Conservation (phyloP, 768 basidiomycete genomes). For the Coprinellus aureogranulatus region DNA sequence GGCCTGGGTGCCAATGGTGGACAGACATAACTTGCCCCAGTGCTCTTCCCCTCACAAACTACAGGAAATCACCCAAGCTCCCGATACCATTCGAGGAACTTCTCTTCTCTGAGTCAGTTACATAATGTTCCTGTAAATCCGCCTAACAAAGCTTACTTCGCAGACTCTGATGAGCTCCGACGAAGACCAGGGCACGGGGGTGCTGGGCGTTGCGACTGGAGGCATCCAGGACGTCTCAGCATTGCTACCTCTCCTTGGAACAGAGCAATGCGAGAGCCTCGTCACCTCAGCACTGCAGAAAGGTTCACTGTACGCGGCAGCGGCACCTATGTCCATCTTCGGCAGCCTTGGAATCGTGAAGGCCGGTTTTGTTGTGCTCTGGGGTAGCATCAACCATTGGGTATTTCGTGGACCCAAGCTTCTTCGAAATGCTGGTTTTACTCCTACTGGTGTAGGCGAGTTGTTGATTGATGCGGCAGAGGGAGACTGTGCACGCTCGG, state of each 20-base stretch:
- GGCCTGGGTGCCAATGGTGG: too few relatives aligned
- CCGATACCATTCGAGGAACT: too few relatives aligned
- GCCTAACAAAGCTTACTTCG: too few relatives aligned
- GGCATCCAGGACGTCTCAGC: slow-evolving; percentile 26
- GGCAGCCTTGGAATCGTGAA: slow-evolving; percentile 20
- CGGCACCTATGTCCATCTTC: slow-evolving; percentile 21
- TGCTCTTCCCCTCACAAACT: too few relatives aligned
- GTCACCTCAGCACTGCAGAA: slow-evolving; percentile 15
- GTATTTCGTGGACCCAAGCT: background rate
- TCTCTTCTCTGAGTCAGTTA: too few relatives aligned
- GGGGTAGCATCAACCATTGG: slow-evolving; percentile 7
- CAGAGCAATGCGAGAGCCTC: slow-evolving; percentile 21
- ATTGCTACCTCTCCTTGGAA: slow-evolving; percentile 22
- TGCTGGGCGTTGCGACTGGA: slow-evolving; percentile 1
- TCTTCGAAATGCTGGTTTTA: background rate
- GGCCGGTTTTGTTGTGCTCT: slow-evolving; percentile 14
- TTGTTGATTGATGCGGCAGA: background rate
- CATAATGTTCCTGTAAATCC: too few relatives aligned
- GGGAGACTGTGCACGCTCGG: too few relatives aligned
- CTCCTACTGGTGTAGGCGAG: background rate
- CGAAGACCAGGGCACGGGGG: background rate
- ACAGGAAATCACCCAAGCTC: too few relatives aligned
- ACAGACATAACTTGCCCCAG: too few relatives aligned
- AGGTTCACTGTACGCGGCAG: slow-evolving; percentile 23
- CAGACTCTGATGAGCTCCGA: background rate